Evolutionary conservation across 495 filamentous ascomycete species (phyloP), one percentile per base, ranked within the genome.

Genomic region (Penicillium coprophilum): DNA sequence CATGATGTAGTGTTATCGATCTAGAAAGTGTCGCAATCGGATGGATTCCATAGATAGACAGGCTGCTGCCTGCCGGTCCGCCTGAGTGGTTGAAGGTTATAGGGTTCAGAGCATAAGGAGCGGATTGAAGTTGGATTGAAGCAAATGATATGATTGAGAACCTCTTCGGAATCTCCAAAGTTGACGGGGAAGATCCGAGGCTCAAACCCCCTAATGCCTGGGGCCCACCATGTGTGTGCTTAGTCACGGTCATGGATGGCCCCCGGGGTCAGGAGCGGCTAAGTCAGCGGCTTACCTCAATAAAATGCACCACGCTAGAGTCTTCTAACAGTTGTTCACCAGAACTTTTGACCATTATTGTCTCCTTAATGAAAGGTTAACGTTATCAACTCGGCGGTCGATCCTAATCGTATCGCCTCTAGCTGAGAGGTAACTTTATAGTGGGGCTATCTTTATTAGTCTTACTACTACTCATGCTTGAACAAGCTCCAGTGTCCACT

Each of bases 1-100:
- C 73, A 76, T 78, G 48, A 41, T 73, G 71, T 19, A 24, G 24
- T 58, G 65, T 59, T 60, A 66, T 62, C 53, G 59, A 62, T 66
- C 38, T 45, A 50, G 50, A 55, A 10, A 11, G 17, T 31, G 27
- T 32, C 53, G 57, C 53, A 58, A 61, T 57, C 53, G 56, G 38
- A 55, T 43, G 36, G 44, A 45, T 56, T 62, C 63, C 65, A 71
- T 68, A 58, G 43, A 69, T 60, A 39, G 56, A 64, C 65, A 63
- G 63, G 60, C 51, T 40, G 50, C 27, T 61, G 53, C 59, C 63
- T 62, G 65, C 56, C 60, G 46, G 51, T 61, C 50, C 36, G 49
- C 63, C 61, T 39, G 49, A 46, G 38, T 32, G 11, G 40, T 55
- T 12, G 44, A 50, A 12, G 13, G n/a, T 63, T 61, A 66, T 38